Evolutionary conservation across 1,139 yeast genomes (phyloP).

Genomic region (Blastobotrys capitulatus): DNA sequence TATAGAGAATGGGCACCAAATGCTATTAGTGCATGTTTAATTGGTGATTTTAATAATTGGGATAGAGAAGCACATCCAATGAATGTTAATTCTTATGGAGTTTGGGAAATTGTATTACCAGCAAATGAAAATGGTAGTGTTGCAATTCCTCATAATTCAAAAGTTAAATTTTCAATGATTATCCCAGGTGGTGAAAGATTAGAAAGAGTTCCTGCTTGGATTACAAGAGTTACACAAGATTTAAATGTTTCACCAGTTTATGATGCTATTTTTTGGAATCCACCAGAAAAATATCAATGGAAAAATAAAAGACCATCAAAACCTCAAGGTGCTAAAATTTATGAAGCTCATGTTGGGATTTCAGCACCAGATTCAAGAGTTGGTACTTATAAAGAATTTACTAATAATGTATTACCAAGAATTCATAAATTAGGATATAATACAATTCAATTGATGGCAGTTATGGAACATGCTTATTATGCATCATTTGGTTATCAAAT

Average conservation of each 20-base stretch:
- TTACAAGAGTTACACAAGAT: conserved; percentile 69
- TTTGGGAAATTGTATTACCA: conserved; percentile 56
- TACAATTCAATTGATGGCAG: conserved; percentile 92
- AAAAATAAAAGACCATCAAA: conserved; percentile 56
- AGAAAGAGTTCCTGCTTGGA: conserved; percentile 89
- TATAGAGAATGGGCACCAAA: conserved; percentile 89
- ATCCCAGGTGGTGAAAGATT: conserved; percentile 63
- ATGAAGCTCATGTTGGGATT: conserved; percentile 96
- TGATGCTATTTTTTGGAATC: conserved; percentile 94
- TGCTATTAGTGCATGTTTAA: conserved; percentile 64
- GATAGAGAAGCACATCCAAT: conserved; percentile 52
- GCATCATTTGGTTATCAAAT: conserved; percentile 97
- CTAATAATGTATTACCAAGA: conserved; percentile 72
- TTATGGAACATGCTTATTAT: conserved; percentile 98
- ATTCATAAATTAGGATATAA: conserved; percentile 83
- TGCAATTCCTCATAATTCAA: conserved; percentile 76
- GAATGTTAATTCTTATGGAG: conserved; percentile 54
- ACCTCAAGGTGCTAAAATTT: conserved; percentile 63
- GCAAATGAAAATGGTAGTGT: conserved; percentile 43
- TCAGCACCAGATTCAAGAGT: conserved; percentile 84
- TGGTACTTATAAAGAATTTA: conserved; percentile 82
- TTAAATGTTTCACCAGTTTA: conserved; percentile 49
- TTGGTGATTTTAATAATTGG: conserved; percentile 94
- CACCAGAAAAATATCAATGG: conserved; percentile 53
- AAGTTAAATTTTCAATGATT: conserved; percentile 66